Percentiles rank a stretch among this genome's conserved stretches.
These are phyloP conservation scores for Hygrophorus russula DNA, from an alignment of 768 basidiomycete species.

Conservation along the genomic window DNA sequence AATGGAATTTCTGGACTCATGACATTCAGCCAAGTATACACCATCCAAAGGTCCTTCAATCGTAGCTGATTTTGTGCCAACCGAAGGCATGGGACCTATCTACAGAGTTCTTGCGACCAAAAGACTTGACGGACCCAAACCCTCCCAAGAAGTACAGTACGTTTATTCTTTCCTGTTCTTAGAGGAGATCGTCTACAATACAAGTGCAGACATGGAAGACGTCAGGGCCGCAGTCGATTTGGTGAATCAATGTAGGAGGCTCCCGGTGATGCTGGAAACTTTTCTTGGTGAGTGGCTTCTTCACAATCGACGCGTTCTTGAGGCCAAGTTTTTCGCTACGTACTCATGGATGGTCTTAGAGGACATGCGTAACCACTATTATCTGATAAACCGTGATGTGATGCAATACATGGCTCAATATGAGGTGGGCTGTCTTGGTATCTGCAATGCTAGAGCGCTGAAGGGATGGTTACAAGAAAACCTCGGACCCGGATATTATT, in stretches of 20 bases:
- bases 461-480: constrained; percentile 21
- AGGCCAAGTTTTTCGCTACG: neutral
- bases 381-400: constrained; percentile 54
- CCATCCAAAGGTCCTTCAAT: neutral
- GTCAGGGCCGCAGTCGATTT: constrained; percentile 47
- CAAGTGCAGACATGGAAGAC: constrained; percentile 30
- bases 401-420: constrained; percentile 45
- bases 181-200: neutral
- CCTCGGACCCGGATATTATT: constrained; percentile 37
- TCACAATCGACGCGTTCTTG: neutral
- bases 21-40: constrained; percentile 47
- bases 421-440: constrained; percentile 30
- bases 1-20: constrained; percentile 57
- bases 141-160: constrained; percentile 14
- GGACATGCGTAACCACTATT: constrained; percentile 46
- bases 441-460: neutral
- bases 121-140: constrained; percentile 32
- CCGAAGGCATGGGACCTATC: constrained; percentile 51
- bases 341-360: constrained; percentile 27
- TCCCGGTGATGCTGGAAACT: constrained; percentile 55
- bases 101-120: constrained; percentile 42
- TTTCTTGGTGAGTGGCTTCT: constrained; percentile 48
- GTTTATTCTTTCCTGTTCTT: constrained; percentile 4
- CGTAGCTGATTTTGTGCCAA: constrained; percentile 2
- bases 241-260: constrained; percentile 45